phyloP scores from a whole-genome alignment of 2,329 filamentous ascomycete genomes.

The Fusarium bactridioides region DNA sequence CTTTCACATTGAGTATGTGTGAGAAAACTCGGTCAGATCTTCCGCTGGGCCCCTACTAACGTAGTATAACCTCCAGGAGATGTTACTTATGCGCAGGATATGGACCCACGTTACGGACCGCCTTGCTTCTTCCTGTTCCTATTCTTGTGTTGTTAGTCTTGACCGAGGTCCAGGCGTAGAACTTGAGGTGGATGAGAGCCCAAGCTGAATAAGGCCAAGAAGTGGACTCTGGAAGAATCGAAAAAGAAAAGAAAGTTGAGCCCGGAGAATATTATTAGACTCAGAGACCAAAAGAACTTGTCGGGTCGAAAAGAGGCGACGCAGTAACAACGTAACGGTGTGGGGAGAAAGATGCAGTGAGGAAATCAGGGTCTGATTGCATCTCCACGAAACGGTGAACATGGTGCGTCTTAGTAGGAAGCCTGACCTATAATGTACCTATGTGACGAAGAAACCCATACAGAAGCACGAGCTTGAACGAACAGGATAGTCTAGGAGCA shows the following conservation, averaged over 20 bases:
- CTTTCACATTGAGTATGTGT: slow-evolving; percentile 31
- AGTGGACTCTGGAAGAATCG: slow-evolving; percentile 28
- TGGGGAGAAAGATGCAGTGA: slow-evolving; percentile 34
- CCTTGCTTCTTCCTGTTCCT: slow-evolving; percentile 31
- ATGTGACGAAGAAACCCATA: slow-evolving; percentile 25
- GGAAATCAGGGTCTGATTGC: slow-evolving; percentile 40
- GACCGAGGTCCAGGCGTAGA: slow-evolving; percentile 34
- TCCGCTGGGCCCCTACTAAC: slow-evolving; percentile 23
- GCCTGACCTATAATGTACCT: slow-evolving; percentile 37
- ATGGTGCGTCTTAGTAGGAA: slow-evolving; percentile 33
- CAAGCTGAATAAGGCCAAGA: slow-evolving; percentile 27
- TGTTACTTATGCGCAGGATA: slow-evolving; percentile 38
- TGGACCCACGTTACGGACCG: slow-evolving; percentile 44
- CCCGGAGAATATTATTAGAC: slow-evolving; percentile 33
- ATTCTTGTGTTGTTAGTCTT: slow-evolving; percentile 15
- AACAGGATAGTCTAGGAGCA: slow-evolving; percentile 24
- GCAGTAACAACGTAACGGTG: slow-evolving; percentile 32
- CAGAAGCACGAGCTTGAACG: slow-evolving; percentile 33
- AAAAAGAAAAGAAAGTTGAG: slow-evolving; percentile 41
- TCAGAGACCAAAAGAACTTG: slow-evolving; percentile 10
- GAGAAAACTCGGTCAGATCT: slow-evolving; percentile 41
- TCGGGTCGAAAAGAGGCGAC: slow-evolving; percentile 36
- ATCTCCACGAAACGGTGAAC: slow-evolving; percentile 34
- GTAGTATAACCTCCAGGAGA: slow-evolving; percentile 33
- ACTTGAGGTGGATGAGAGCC: slow-evolving; percentile 16